Percentiles rank a stretch among this genome's conserved stretches.
phyloP scores from a whole-genome alignment of 2,329 filamentous ascomycete genomes.

The Didymella pinodella region DNA sequence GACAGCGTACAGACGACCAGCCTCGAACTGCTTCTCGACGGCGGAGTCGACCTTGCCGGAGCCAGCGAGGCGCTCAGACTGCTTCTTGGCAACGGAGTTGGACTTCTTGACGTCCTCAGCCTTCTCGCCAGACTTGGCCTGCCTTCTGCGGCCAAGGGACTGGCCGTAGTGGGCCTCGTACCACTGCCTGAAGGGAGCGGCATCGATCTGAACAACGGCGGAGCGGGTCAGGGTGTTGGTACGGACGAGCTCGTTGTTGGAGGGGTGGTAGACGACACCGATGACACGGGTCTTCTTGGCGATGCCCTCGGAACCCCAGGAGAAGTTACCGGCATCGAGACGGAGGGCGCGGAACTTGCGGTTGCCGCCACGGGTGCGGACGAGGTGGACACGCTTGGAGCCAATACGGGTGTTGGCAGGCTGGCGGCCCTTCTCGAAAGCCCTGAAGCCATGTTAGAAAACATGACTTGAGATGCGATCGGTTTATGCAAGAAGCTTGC shows the following conservation, averaged over 20 bases:
- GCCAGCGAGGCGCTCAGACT: conserved; percentile 82
- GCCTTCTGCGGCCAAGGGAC: conserved; percentile 85
- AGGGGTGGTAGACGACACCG: conserved; percentile 97
- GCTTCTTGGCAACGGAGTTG: conserved; percentile 96
- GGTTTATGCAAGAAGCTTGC: conserved; percentile 58
- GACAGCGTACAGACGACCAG: conserved; percentile 94
- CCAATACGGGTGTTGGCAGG: conserved; percentile 99
- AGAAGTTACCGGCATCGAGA: conserved; percentile 99
- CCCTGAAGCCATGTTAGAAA: conserved; percentile 76
- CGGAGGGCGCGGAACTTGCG: conserved; percentile 99
- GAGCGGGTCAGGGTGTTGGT: conserved; percentile 99
- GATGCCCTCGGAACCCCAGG: conserved; percentile 97
- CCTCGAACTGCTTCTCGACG: conserved; percentile 99
- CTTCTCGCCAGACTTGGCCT: conserved; percentile 77
- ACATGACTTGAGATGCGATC: conserved; percentile 70
- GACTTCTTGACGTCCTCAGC: conserved; percentile 93
- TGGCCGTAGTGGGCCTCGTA: conserved; percentile 99
- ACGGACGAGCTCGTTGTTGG: conserved; percentile 99
- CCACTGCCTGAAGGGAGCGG: conserved; percentile 99
- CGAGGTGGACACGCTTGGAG: conserved; percentile 92
- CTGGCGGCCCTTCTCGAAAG: conserved; percentile 99
- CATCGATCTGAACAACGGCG: conserved; percentile 98
- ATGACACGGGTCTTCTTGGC: conserved; percentile 99
- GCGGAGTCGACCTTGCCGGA: conserved; percentile 90
- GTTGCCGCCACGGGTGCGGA: conserved; percentile 98